Evolutionary conservation across 331 rosid species (phyloP).

Genomic region (Arachis monticola): DNA sequence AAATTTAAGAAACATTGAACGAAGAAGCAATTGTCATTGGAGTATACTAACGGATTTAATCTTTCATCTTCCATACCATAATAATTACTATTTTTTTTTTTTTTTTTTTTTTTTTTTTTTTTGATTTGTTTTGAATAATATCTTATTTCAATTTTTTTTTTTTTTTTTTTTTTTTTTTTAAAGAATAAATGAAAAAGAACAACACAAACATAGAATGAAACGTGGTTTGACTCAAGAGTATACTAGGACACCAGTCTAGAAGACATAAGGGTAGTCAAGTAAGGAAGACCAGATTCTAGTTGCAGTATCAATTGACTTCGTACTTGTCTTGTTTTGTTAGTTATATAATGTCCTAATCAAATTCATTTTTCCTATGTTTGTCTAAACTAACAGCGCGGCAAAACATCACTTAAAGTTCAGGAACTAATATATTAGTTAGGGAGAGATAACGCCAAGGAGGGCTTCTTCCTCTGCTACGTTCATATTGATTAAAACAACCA

Average conservation of each 20-base stretch:
- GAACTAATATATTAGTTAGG: background rate
- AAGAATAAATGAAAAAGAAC: no score
- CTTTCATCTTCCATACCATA: background rate
- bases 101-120: no score
- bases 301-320: background rate
- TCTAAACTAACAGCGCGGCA: background rate
- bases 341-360: background rate
- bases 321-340: no score
- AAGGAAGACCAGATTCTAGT: background rate
- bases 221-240: background rate
- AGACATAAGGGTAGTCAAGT: background rate
- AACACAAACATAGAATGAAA: background rate
- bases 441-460: background rate
- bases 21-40: background rate
- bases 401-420: background rate
- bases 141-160: no score
- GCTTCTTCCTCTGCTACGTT: background rate
- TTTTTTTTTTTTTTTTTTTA: no score
- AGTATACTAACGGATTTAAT: background rate
- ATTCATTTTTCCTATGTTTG: slow-evolving; percentile 8
- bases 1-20: background rate
- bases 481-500: background rate
- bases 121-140: no score
- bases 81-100: background rate
- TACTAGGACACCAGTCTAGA: background rate